These are phyloP conservation scores for Melanomma pulvis-pyrius DNA, from an alignment of 495 filamentous ascomycete species.

Conservation along the genomic window DNA sequence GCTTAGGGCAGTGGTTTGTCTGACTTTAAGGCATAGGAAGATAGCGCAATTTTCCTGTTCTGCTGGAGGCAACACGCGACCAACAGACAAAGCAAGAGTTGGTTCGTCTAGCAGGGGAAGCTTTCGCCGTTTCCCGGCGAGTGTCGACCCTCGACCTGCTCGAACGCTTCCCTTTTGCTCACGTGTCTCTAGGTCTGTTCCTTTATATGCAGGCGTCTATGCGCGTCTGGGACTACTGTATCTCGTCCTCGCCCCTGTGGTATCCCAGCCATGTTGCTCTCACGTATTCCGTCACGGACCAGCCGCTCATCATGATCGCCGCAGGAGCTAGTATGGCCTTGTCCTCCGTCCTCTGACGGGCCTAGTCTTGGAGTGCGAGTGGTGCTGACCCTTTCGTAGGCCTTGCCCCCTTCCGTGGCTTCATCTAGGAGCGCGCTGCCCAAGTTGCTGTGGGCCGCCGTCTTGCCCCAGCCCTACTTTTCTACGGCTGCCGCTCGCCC, in stretches of 20 bases:
- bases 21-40: slow-evolving; percentile 67
- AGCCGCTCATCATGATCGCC: slow-evolving; percentile 55
- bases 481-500: slow-evolving; percentile 38
- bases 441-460: slow-evolving; percentile 16
- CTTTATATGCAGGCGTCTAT: slow-evolving; percentile 72
- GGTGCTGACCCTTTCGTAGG: too few species aligned
- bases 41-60: slow-evolving; percentile 53
- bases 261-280: slow-evolving; percentile 62
- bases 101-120: slow-evolving; percentile 49
- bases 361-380: too few species aligned
- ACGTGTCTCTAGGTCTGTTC: slow-evolving; percentile 63
- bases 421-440: slow-evolving; percentile 43
- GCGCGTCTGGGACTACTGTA: slow-evolving; percentile 75
- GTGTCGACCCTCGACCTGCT: slow-evolving; percentile 68
- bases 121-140: slow-evolving; percentile 49
- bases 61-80: slow-evolving; percentile 48
- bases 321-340: too few species aligned
- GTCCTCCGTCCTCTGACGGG: too few species aligned
- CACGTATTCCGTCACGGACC: slow-evolving; percentile 67
- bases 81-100: slow-evolving; percentile 48
- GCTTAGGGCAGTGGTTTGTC: slow-evolving; percentile 66
- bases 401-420: slow-evolving; percentile 44
- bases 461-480: slow-evolving; percentile 41
- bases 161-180: slow-evolving; percentile 57
- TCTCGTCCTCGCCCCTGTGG: slow-evolving; percentile 72